phyloP scores from a whole-genome alignment of 2,329 filamentous ascomycete genomes.

The Xylariaceae sp. region DNA sequence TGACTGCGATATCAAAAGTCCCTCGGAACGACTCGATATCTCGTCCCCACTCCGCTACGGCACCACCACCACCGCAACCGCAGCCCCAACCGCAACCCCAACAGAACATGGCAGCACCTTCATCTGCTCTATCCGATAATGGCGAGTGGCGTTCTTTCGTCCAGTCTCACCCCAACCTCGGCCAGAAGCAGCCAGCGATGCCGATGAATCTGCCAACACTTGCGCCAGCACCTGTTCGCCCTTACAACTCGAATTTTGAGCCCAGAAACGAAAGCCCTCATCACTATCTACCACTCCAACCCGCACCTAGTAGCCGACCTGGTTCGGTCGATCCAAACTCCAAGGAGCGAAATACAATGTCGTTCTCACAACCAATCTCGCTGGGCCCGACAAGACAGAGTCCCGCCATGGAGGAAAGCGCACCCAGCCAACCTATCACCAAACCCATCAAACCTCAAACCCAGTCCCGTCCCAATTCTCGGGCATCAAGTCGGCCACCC shows the following conservation, averaged over 20 bases:
- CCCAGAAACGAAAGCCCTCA: slow-evolving; percentile 18
- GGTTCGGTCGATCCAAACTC: slow-evolving; percentile 26
- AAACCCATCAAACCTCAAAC: slow-evolving; percentile 37
- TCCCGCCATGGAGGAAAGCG: slow-evolving; percentile 14
- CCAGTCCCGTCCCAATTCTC: slow-evolving; percentile 55
- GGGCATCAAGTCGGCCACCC: slow-evolving; percentile 49
- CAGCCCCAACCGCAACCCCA: neutral
- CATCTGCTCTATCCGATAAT: slow-evolving; percentile 53
- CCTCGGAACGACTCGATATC: slow-evolving; percentile 24
- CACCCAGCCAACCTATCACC: slow-evolving; percentile 26
- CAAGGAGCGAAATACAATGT: slow-evolving; percentile 16
- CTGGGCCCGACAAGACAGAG: slow-evolving; percentile 16
- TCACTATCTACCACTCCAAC: slow-evolving; percentile 19
- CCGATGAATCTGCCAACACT: slow-evolving; percentile 26
- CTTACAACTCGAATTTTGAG: slow-evolving; percentile 26
- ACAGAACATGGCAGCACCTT: slow-evolving; percentile 22
- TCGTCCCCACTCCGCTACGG: slow-evolving; percentile 18
- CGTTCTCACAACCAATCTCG: slow-evolving; percentile 14
- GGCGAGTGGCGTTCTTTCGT: slow-evolving; percentile 75
- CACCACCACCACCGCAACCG: slow-evolving; percentile 6
- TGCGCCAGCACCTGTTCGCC: slow-evolving; percentile 32
- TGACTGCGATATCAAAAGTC: slow-evolving; percentile 68
- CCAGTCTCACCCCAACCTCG: slow-evolving; percentile 58
- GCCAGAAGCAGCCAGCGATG: slow-evolving; percentile 36
- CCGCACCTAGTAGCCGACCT: slow-evolving; percentile 24